Conservation (phyloP, 1,284 basidiomycete species). For the Papiliotrema nemorosa region DNA sequence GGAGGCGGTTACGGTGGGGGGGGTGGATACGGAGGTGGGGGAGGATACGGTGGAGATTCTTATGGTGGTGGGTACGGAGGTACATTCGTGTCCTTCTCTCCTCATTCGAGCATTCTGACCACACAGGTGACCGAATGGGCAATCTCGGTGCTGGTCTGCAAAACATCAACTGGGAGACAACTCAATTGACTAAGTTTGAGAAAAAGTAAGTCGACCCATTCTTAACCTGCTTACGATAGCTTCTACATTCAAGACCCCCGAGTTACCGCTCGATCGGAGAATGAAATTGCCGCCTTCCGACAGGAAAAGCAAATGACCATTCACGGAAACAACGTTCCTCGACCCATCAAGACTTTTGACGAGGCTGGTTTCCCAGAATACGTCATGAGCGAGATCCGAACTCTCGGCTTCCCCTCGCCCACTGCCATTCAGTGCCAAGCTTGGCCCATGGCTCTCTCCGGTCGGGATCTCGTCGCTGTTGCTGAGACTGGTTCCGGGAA, state of each 20-base stretch:
- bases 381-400: conserved; percentile 85
- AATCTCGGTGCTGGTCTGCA: conserved; percentile 79
- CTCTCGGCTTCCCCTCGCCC: conserved; percentile 84
- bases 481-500: conserved; percentile 96
- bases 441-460: conserved; percentile 95
- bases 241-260: conserved; percentile 94
- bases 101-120: conserved; percentile 30
- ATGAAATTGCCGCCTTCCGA: conserved; percentile 85
- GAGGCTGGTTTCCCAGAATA: conserved; percentile 96
- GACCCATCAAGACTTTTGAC: conserved; percentile 87
- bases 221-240: conserved; percentile 53
- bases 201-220: conserved; percentile 40
- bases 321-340: conserved; percentile 81
- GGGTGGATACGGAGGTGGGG: conserved; percentile 30
- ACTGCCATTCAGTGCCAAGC: conserved; percentile 97
- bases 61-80: conserved; percentile 28
- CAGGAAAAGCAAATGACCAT: conserved; percentile 84
- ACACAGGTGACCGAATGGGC: conserved; percentile 70
- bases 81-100: conserved; percentile 30
- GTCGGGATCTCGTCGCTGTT: conserved; percentile 92
- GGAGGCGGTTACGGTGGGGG: conserved; percentile 28
- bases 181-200: conserved; percentile 75
- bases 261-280: conserved; percentile 72
- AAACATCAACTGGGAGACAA: conserved; percentile 75
- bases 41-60: conserved; percentile 35